Evolutionary conservation across 2,329 filamentous ascomycete genomes (phyloP), one percentile per base, ranked within the genome.

Genomic region (Beauveria varroae): DNA sequence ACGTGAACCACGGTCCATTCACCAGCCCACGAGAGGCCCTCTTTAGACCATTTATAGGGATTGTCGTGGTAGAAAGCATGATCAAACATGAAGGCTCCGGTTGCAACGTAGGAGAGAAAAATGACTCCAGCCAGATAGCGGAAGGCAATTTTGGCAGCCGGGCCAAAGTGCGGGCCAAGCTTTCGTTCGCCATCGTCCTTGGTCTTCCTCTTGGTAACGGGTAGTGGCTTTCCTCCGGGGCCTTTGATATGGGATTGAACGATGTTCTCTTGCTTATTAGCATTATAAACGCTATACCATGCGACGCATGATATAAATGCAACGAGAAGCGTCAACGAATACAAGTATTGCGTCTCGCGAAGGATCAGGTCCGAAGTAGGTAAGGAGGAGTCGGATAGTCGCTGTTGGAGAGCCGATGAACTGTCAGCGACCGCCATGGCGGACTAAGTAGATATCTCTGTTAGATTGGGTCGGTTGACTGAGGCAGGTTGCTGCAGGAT

Each of bases 181-280:
- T 75, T 74, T 53, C 75, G 70, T 74, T 78, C 68, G 73, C 76
- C 73, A 75, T 78, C 66, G 73, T 74, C 71, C 71, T 81, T 72
- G 75, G 79, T 76, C 71, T 78, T 78, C 62, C 78, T 85, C 71
- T 86, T 89, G 63, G 80, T 83, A 55, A 79, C 72, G n/a, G 91
- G 92, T 59, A 97, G 79, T 40, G 91, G 91, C 73, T 96, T 93
- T 66, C 93, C 93, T 61, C 91, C 93, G 1, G 93, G 92, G n/a
- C 93, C 93, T 58, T 81, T 86, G 65, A 83, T 74, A 37, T 74
- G 78, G 24, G 79, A 81, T 57, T 74, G 72, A 24, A 78, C 70
- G 41, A 77, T 69, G 64, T 79, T 75, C 43, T 81, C 80, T 62
- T 79, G 76, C 58, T 76, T 80, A 65, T 77, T 78, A 34, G 80